Evolutionary conservation across 2,329 filamentous ascomycete genomes (phyloP), one percentile per base, ranked within the genome.

Genomic region (Colletotrichum sp.): DNA sequence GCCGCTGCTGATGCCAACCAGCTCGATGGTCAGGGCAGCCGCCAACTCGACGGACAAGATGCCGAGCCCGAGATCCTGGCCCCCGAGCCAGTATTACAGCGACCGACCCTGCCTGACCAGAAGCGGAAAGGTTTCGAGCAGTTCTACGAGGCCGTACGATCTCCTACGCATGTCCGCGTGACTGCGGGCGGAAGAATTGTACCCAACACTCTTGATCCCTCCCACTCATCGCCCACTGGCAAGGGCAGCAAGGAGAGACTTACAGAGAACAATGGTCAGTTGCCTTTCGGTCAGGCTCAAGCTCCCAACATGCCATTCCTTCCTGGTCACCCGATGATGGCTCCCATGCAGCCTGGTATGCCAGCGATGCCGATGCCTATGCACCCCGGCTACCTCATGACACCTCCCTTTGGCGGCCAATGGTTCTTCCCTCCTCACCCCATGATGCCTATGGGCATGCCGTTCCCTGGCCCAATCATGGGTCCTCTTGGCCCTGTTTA

Each of bases 141-240:
- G 68, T 94, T 94, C 80, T 93, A 92, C 84, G 92, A 92, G 80
- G 91, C 92, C 13, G 92, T 93, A n/a, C 88, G 91, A 6, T 94
- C 92, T 39, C 92, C 92, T 9, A 92, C 91, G 16, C 91, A 93
- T 81, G 89, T 93, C 77, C 90, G 92, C 18, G 92, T 94, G 66
- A 94, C 92, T 24, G 92, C 92, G 75, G 92, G 92, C 74, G 92
- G 92, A 57, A 88, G 91, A 48, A 93, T 94, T 79, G 92, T 94
- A 2, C 92, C 92, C 65, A 93, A 93, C 79, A 92, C 88, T 39
- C 88, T 91, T 59, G 87, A 85, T 15, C 85, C 88, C 4, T 84
- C 85, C 7, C 70, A 75, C 59, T 68, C 61, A n/a, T 92, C 91
- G 10, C 90, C 90, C 4, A 88, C 88, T 6, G 80, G 86, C 7